Percentiles rank a stretch among this genome's conserved stretches.
Evolutionary conservation across 73 alveolate genomes (phyloP).

Genomic region (Symbiodinium natans): DNA sequence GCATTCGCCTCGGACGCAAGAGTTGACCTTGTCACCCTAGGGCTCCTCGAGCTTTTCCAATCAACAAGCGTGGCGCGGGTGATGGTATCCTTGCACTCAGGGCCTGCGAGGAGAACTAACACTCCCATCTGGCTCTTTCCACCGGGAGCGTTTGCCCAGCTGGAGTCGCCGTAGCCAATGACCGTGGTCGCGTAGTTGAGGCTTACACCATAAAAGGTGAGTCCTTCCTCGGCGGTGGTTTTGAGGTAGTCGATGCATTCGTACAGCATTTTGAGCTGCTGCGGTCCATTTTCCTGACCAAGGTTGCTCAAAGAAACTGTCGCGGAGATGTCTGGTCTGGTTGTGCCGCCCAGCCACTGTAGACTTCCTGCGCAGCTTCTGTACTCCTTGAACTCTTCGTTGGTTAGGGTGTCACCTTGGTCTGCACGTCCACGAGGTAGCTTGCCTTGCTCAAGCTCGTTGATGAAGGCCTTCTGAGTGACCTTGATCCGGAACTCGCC

Average conservation of each 20-base stretch:
- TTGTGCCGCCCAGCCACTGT: constrained; percentile 15
- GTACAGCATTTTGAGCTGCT: neutral
- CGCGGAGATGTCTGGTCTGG: constrained; percentile 16
- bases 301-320: neutral
- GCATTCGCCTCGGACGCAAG: constrained; percentile 28
- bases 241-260: neutral
- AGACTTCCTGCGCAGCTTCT: neutral
- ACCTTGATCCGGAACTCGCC: neutral
- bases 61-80: neutral
- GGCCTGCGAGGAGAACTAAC: neutral
- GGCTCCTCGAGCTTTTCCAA: neutral
- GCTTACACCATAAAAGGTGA: neutral
- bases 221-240: neutral
- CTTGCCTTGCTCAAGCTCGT: neutral
- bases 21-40: constrained; percentile 10
- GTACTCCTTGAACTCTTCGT: constrained; percentile 4
- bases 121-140: neutral
- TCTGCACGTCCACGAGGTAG: neutral
- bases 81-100: neutral
- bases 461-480: neutral
- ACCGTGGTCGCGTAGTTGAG: neutral
- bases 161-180: constrained; percentile 9
- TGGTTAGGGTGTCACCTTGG: neutral
- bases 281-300: neutral
- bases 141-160: constrained; percentile 33